Conservation (phyloP, 176 grass and related monocot species). For the Dactylis glomerata region DNA sequence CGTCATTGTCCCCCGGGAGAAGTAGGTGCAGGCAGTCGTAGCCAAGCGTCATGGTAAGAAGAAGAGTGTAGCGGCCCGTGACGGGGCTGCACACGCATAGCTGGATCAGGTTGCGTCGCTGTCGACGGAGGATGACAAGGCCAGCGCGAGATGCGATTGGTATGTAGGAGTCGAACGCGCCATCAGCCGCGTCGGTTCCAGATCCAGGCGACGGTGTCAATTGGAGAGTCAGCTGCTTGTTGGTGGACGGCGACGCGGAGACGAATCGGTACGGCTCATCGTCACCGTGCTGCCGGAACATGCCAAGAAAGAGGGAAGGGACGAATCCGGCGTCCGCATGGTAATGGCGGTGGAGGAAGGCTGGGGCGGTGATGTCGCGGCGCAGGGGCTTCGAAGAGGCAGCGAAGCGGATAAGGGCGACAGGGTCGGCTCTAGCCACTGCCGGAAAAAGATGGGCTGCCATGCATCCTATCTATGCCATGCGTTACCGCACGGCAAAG, state of each 20-base stretch:
- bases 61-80: not conserved
- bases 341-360: not conserved
- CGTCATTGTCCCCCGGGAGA: not conserved
- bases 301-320: not conserved
- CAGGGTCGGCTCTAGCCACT: not conserved
- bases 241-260: not conserved
- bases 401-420: conserved; percentile 7
- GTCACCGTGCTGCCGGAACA: not conserved
- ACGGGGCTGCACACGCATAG: not conserved
- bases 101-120: not conserved
- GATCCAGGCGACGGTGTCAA: not conserved
- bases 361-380: not conserved
- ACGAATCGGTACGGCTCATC: not conserved
- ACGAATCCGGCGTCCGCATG: not conserved
- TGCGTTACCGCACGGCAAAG: too few relatives aligned
- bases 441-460: too few relatives aligned
- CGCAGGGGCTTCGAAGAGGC: not conserved
- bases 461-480: too few relatives aligned
- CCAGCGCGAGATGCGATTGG: not conserved
- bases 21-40: not conserved
- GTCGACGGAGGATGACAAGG: not conserved
- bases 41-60: not conserved
- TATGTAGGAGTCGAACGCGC: not conserved
- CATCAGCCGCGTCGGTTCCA: not conserved
- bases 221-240: not conserved